A percentile compares a stretch with the other conserved stretches of the same genome.
These are phyloP conservation scores for Sclerotinia glacialis DNA, from an alignment of 2,329 filamentous ascomycete species.

Conservation along the genomic window DNA sequence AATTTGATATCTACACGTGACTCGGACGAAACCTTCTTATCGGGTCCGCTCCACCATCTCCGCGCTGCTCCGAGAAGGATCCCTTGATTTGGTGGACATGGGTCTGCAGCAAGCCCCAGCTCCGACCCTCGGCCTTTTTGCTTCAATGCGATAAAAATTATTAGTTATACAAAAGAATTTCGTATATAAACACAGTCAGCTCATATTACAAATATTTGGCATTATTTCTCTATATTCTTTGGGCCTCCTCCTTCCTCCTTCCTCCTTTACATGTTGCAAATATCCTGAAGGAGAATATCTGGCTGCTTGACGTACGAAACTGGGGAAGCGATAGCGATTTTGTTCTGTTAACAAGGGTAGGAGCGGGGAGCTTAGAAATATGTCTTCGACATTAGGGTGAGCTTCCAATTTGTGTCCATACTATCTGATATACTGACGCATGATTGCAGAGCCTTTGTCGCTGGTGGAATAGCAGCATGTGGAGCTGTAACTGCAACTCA, in stretches of 20 bases:
- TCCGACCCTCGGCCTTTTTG: slow-evolving; percentile 13
- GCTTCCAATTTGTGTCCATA: slow-evolving; percentile 20
- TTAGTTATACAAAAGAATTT: slow-evolving; percentile 2
- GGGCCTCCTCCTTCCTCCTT: neutral
- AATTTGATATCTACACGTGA: slow-evolving; percentile 19
- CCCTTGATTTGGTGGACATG: neutral
- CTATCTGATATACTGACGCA: slow-evolving; percentile 4
- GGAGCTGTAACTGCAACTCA: slow-evolving; percentile 97
- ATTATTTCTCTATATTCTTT: neutral
- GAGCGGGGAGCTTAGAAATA: slow-evolving; percentile 37
- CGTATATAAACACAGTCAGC: slow-evolving; percentile 14
- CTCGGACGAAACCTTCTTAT: neutral
- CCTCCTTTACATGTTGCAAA: neutral
- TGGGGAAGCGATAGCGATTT: slow-evolving; percentile 25
- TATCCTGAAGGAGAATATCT: neutral
- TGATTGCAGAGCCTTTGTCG: slow-evolving; percentile 71
- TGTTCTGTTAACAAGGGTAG: slow-evolving; percentile 24
- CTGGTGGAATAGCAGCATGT: slow-evolving; percentile 93
- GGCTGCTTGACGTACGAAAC: slow-evolving; percentile 19
- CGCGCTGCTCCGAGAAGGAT: neutral
- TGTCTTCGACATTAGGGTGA: slow-evolving; percentile 55
- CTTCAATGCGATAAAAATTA: slow-evolving; percentile 16
- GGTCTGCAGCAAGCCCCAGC: slow-evolving; percentile 10
- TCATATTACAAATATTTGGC: neutral
- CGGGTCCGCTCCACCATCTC: slow-evolving; percentile 18